Evolutionary conservation across 768 basidiomycete genomes (phyloP).

Genomic region (Rhodotorula toruloides): DNA sequence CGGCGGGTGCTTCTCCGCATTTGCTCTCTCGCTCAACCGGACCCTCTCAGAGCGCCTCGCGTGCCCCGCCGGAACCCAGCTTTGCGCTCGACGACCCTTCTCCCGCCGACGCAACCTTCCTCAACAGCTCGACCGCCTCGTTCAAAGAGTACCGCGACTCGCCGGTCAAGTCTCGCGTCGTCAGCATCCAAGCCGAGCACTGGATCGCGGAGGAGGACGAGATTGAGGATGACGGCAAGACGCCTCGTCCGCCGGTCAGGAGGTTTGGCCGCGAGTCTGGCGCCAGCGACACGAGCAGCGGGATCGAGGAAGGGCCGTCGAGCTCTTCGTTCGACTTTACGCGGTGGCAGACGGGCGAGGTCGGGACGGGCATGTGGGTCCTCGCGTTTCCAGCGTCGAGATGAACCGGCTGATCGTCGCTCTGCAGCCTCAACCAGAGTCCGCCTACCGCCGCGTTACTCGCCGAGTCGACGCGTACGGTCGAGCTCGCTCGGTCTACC

Average conservation of each 20-base stretch:
- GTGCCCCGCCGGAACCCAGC: no score
- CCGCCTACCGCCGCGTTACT: conserved; percentile 11
- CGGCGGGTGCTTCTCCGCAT: no score
- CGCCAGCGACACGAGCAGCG: background rate
- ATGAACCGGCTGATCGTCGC: background rate
- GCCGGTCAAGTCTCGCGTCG: conserved; percentile 12
- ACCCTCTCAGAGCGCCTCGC: background rate
- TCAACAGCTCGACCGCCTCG: conserved; percentile 4
- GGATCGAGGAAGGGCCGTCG: background rate
- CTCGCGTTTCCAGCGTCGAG: background rate
- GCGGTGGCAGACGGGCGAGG: background rate
- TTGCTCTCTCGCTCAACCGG: background rate
- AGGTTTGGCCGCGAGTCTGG: background rate
- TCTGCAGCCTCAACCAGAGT: conserved; percentile 16
- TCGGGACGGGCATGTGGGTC: conserved; percentile 1
- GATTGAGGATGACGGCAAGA: background rate
- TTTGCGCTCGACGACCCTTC: background rate
- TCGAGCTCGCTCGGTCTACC: conserved; percentile 4
- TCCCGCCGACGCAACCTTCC: background rate
- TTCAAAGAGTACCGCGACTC: conserved; percentile 17
- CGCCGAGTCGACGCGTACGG: conserved; percentile 20
- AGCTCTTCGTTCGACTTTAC: background rate
- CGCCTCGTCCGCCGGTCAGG: background rate
- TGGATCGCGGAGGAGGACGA: background rate
- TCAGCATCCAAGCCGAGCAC: background rate